Evolutionary conservation across 345 rosid species (phyloP).

Genomic region (Gossypium arboreum): DNA sequence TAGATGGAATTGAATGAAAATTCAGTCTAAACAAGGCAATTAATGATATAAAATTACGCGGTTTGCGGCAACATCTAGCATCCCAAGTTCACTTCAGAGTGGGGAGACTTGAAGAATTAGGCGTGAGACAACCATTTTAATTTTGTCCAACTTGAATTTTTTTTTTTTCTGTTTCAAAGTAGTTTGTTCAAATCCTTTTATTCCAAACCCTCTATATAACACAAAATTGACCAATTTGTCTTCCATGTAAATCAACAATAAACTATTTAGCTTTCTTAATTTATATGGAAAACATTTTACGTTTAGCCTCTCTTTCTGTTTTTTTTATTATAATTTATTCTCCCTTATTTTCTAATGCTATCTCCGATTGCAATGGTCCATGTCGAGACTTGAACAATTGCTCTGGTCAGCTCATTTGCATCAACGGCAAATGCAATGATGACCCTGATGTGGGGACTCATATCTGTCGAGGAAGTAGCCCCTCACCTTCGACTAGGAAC

Average conservation of each 20-base stretch:
- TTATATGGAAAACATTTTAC: background rate
- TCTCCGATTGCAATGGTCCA: constrained; percentile 37
- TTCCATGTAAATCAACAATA: background rate
- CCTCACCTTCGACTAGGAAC: background rate
- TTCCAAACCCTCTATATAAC: background rate
- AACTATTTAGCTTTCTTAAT: background rate
- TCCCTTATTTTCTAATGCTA: constrained; percentile 12
- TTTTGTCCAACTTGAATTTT: background rate
- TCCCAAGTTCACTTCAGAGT: too few relatives aligned
- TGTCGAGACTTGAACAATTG: constrained; percentile 33
- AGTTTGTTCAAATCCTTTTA: background rate
- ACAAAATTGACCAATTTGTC: background rate
- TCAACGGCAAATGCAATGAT: constrained; percentile 31
- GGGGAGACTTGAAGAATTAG: too few relatives aligned
- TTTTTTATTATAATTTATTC: background rate
- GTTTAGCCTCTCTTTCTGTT: background rate
- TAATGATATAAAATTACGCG: too few relatives aligned
- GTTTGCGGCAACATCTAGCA: too few relatives aligned
- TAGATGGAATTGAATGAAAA: too few relatives aligned
- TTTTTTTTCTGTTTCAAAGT: background rate
- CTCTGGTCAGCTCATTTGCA: constrained; percentile 36
- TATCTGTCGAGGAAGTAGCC: constrained; percentile 18
- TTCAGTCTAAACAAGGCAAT: too few relatives aligned
- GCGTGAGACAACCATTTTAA: too few relatives aligned
- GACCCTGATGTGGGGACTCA: constrained; percentile 32